Evolutionary conservation across 257 asterid species (phyloP), one percentile per base, ranked within the genome.

Genomic region (Eustoma russellianum): DNA sequence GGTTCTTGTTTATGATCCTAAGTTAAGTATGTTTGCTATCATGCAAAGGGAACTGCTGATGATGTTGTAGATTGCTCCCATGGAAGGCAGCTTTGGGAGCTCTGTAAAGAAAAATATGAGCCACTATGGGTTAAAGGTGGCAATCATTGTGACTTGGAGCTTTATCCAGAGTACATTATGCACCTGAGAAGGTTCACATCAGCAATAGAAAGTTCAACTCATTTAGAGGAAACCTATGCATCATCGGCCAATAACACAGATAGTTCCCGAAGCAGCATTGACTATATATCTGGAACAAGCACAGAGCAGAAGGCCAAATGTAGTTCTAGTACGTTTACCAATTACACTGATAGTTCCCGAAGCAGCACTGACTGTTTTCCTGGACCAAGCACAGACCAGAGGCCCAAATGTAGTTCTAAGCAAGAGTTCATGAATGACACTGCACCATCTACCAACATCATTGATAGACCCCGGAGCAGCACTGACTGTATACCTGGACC

Each of bases 51-150:
- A 44, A 86, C 93, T 41, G 85, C 80, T n/a, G 97, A 90, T 62
- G 97, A 90, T 38, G 94, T 90, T 41, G 97, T 90, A 61, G 83
- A 86, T 72, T 86, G 83, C 67, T 79, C 93, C 66, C 97, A 90
- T 35, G 97, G 97, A 13, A 86, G 81, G 73, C 88, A 79, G 80
- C 95, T 90, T 60, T 83, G 89, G 92, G 91, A 83, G 79, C 83
- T 70, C 35, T 86, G 93, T 70, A 81, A 82, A 72, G 93, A 90
- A 56, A 90, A 90, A 68, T 90, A 90, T 41, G 98, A 90, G 66
- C 98, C 98, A 0, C 67, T 90, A 56, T 90, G 98, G 98, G 82
- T 90, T 53, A 74, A 86, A 70, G 90, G 88, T 33, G 98, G 94
- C 61, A 83, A 86, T 60, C 98, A 90, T 58, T 90, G 98, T 73